These are phyloP conservation scores for Aspergillus fumigatus DNA, from an alignment of 2,329 filamentous ascomycete genomes.

Conservation along the genomic window DNA sequence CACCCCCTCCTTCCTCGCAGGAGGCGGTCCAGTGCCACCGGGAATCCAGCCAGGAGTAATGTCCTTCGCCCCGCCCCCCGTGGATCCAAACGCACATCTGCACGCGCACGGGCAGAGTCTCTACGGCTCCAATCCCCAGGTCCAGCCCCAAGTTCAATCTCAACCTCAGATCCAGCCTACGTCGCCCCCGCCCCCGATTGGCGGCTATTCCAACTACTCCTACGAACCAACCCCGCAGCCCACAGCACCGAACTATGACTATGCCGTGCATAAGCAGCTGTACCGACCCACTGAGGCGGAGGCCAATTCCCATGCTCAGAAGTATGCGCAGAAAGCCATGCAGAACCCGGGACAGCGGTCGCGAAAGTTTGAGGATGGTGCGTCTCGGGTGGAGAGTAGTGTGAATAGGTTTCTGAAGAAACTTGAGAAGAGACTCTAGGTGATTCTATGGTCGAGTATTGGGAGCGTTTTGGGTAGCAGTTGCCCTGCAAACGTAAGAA, in stretches of 20 bases:
- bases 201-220: constrained; percentile 40
- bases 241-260: constrained; percentile 25
- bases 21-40: constrained; percentile 8
- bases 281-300: constrained; percentile 45
- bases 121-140: constrained; percentile 17
- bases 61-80: constrained; percentile 30
- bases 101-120: constrained; percentile 28
- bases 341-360: constrained; percentile 29
- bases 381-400: constrained; percentile 37
- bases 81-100: constrained; percentile 33
- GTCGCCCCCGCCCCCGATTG: constrained; percentile 19
- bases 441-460: background rate
- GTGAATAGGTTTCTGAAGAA: constrained; percentile 44
- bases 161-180: constrained; percentile 17
- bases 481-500: background rate
- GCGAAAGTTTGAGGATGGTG: constrained; percentile 36
- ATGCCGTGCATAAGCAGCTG: constrained; percentile 44
- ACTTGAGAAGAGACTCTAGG: constrained; percentile 38
- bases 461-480: background rate
- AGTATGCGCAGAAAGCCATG: constrained; percentile 29
- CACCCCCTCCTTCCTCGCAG: constrained; percentile 18
- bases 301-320: constrained; percentile 32
- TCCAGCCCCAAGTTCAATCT: constrained; percentile 13
- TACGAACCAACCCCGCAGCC: constrained; percentile 33
- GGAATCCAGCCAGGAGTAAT: constrained; percentile 19